phyloP scores from a whole-genome alignment of 768 basidiomycete genomes.

The Mycena venus region DNA sequence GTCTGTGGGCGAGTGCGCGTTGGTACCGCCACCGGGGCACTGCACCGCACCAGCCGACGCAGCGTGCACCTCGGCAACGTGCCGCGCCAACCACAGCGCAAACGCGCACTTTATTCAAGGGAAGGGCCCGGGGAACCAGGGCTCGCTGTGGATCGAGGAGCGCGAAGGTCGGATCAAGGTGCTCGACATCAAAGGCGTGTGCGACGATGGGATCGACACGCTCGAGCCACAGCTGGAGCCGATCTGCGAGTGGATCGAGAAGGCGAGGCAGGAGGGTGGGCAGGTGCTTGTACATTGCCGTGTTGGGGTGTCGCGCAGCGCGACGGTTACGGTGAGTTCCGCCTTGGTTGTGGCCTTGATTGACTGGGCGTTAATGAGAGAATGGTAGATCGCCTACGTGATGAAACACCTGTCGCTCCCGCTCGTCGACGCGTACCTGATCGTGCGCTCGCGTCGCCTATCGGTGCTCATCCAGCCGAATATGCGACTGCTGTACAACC shows the following conservation, averaged over 20 bases:
- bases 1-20: constrained; percentile 94
- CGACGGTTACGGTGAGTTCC: constrained; percentile 85
- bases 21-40: constrained; percentile 80
- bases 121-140: constrained; percentile 66
- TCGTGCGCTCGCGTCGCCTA: constrained; percentile 90
- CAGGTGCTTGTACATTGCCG: constrained; percentile 96
- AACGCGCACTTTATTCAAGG: constrained; percentile 55
- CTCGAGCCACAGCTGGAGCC: constrained; percentile 90
- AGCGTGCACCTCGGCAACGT: constrained; percentile 24
- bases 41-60: constrained; percentile 37
- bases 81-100: constrained; percentile 45
- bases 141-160: constrained; percentile 91
- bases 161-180: constrained; percentile 91
- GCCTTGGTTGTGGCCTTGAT: constrained; percentile 13
- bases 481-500: constrained; percentile 94
- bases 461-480: constrained; percentile 96
- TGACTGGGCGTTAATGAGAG: constrained; percentile 2
- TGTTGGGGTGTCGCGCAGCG: constrained; percentile 98
- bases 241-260: constrained; percentile 95
- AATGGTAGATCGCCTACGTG: constrained; percentile 88
- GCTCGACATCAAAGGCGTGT: constrained; percentile 91
- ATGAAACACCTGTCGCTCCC: constrained; percentile 92
- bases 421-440: constrained; percentile 93
- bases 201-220: constrained; percentile 97
- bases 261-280: constrained; percentile 84